phyloP scores from a whole-genome alignment of 2,329 filamentous ascomycete genomes.

The Dactylellina haptotyla region DNA sequence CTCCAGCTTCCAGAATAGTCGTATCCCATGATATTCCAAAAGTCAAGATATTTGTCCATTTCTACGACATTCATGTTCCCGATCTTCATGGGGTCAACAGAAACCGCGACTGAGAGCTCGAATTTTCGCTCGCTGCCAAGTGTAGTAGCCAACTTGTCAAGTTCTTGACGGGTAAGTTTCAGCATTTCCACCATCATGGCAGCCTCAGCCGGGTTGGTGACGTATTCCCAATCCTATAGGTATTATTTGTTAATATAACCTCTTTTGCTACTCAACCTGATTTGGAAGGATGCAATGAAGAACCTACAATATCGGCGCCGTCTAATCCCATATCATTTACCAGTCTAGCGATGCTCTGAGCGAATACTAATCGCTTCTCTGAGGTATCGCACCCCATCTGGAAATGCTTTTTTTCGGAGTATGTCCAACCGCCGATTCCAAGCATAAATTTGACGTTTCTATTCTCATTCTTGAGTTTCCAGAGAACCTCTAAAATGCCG shows the following conservation, averaged over 20 bases:
- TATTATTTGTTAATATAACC: not conserved
- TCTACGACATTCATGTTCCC: conserved; percentile 70
- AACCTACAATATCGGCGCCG: conserved; percentile 68
- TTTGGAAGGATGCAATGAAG: not conserved
- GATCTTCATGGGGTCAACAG: conserved; percentile 66
- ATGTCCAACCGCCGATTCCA: conserved; percentile 83
- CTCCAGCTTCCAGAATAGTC: conserved; percentile 89
- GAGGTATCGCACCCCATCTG: conserved; percentile 71
- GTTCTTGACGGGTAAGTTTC: conserved; percentile 67
- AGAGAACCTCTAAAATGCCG: conserved; percentile 81
- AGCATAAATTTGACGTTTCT: conserved; percentile 81
- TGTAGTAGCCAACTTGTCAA: conserved; percentile 68
- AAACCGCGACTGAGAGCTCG: conserved; percentile 66
- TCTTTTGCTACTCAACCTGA: not conserved
- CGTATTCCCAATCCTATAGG: conserved; percentile 54
- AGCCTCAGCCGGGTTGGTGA: conserved; percentile 65
- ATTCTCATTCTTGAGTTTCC: conserved; percentile 77
- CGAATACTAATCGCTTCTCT: conserved; percentile 73
- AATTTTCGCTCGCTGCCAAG: conserved; percentile 59
- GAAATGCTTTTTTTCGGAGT: conserved; percentile 72
- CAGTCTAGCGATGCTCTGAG: conserved; percentile 75
- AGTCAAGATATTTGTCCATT: conserved; percentile 75
- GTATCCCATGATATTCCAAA: conserved; percentile 88
- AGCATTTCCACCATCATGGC: conserved; percentile 71
- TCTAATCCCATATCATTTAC: conserved; percentile 84